These are phyloP conservation scores for Candida adriatica DNA, from an alignment of 805 yeast species.

Conservation along the genomic window DNA sequence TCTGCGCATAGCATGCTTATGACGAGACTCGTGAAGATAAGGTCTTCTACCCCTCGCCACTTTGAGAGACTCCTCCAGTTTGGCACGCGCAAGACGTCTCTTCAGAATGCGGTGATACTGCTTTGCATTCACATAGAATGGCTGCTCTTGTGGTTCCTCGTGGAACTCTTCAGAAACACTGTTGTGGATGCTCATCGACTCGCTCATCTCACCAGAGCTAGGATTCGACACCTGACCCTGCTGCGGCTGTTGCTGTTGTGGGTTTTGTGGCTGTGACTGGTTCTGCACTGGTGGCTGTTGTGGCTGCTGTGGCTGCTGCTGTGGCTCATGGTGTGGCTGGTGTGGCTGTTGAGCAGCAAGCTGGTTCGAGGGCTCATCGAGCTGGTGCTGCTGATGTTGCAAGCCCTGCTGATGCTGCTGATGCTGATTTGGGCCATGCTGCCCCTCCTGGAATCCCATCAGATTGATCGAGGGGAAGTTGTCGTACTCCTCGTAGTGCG, in stretches of 20 bases:
- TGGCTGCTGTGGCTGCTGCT: not conserved
- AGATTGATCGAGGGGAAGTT: conserved; percentile 17
- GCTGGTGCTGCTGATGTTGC: conserved; percentile 6
- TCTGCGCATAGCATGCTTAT: conserved; percentile 98
- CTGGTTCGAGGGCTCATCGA: conserved; percentile 5
- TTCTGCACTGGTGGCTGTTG: not conserved
- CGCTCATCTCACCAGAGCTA: too few relatives aligned
- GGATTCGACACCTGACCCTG: not conserved
- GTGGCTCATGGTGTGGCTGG: not conserved
- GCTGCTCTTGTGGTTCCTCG: conserved; percentile 52
- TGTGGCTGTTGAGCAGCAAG: conserved; percentile 1
- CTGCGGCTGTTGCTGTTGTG: conserved; percentile 4
- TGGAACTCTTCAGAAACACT: not conserved
- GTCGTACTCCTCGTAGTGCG: conserved; percentile 14
- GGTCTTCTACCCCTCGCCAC: conserved; percentile 89
- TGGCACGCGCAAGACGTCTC: conserved; percentile 89
- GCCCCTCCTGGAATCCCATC: conserved; percentile 10
- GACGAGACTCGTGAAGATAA: conserved; percentile 92
- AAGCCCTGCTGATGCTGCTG: conserved; percentile 1
- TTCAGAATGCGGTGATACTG: conserved; percentile 93
- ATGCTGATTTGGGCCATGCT: conserved; percentile 2
- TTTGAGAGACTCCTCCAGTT: conserved; percentile 80
- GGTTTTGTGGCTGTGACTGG: conserved; percentile 1
- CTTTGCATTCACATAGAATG: conserved; percentile 95
- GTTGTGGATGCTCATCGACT: not conserved